phyloP scores from a whole-genome alignment of 345 rosid species.

The Raphanus raphanistrum region DNA sequence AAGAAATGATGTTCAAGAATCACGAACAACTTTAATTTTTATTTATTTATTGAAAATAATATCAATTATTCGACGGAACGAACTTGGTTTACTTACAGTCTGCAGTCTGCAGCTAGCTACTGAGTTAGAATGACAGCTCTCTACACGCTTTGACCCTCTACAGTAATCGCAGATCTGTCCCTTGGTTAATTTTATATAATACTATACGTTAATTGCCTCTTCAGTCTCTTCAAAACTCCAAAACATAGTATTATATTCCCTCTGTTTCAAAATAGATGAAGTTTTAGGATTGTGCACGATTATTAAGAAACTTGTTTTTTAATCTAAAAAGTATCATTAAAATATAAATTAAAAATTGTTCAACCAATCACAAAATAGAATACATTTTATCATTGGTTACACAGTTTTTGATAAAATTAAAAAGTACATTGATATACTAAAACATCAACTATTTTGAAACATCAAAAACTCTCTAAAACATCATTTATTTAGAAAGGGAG shows the following conservation, averaged over 20 bases:
- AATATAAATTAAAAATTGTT: no score
- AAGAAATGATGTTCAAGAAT: conserved; percentile 11
- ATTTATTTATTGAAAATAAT: background rate
- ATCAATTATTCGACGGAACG: background rate
- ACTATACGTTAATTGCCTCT: conserved; percentile 24
- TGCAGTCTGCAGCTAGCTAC: conserved; percentile 19
- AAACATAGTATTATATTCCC: background rate
- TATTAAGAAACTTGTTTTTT: no score
- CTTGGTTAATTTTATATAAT: conserved; percentile 8
- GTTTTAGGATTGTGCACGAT: no score
- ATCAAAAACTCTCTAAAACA: no score
- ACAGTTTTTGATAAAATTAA: no score
- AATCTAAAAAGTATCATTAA: no score
- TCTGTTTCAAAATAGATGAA: no score
- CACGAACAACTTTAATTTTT: conserved; percentile 15
- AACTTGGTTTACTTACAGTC: background rate
- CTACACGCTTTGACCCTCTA: conserved; percentile 27
- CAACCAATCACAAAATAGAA: no score
- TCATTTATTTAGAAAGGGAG: no score
- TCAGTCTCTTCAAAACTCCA: conserved; percentile 8
- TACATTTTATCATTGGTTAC: no score
- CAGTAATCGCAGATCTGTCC: conserved; percentile 29
- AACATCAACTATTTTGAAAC: no score
- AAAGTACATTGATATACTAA: no score
- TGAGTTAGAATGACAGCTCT: conserved; percentile 28